phyloP scores from a whole-genome alignment of 257 asterid genomes.

The Apocynum venetum region DNA sequence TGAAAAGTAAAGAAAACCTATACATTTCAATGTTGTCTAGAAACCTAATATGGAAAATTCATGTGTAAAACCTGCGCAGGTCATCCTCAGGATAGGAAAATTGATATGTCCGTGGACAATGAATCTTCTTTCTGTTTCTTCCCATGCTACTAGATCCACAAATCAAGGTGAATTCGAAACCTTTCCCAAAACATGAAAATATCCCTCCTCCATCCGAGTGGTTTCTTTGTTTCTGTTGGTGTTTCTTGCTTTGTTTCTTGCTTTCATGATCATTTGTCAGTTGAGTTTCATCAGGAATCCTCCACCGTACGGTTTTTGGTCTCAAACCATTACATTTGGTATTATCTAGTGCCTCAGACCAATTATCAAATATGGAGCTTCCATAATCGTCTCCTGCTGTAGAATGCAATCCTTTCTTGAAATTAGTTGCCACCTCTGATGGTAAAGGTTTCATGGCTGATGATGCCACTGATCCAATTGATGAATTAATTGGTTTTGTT shows the following conservation, averaged over 20 bases:
- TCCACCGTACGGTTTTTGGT: conserved; percentile 21
- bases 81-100: conserved; percentile 18
- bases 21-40: background rate
- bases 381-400: conserved; percentile 39
- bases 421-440: conserved; percentile 47
- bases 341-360: conserved; percentile 43
- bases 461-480: conserved; percentile 29
- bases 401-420: conserved; percentile 43
- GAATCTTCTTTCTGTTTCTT: conserved; percentile 21
- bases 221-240: conserved; percentile 7
- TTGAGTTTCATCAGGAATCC: conserved; percentile 22
- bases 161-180: conserved; percentile 47
- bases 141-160: conserved; percentile 51
- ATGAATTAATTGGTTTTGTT: conserved; percentile 12
- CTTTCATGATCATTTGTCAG: conserved; percentile 6
- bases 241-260: background rate
- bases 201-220: conserved; percentile 35
- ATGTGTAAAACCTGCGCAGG: conserved; percentile 16
- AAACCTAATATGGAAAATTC: conserved; percentile 6
- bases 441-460: conserved; percentile 52
- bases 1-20: background rate
- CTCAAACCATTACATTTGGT: conserved; percentile 5
- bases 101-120: conserved; percentile 8
- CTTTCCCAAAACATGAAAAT: conserved; percentile 62
- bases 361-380: conserved; percentile 65